A percentile compares a stretch with the other conserved stretches of the same genome.
These are phyloP conservation scores for Rhodomyrtus tomentosa DNA, from an alignment of 345 rosid species.

Conservation along the genomic window DNA sequence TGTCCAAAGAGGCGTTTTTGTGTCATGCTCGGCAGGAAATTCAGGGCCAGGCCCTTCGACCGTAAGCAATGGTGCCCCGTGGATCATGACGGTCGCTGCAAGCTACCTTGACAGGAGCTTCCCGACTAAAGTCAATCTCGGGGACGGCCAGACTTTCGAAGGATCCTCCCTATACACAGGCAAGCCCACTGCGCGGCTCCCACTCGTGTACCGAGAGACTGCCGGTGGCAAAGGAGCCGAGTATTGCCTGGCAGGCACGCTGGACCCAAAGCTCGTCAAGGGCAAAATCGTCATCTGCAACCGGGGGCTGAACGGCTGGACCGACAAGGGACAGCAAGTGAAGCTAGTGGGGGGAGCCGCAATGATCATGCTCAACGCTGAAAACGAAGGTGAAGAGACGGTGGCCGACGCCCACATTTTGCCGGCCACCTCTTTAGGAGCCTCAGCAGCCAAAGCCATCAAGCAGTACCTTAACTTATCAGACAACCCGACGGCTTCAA, in stretches of 20 bases:
- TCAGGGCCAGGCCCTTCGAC: slow-evolving; percentile 51
- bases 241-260: slow-evolving; percentile 19
- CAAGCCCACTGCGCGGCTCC: slow-evolving; percentile 16
- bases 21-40: slow-evolving; percentile 78
- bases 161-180: slow-evolving; percentile 49
- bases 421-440: slow-evolving; percentile 46
- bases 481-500: slow-evolving; percentile 33
- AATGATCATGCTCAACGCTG: slow-evolving; percentile 47
- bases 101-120: slow-evolving; percentile 61
- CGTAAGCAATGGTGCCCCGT: slow-evolving; percentile 52
- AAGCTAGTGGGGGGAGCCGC: slow-evolving; percentile 44
- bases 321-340: slow-evolving; percentile 38
- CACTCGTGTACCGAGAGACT: slow-evolving; percentile 34
- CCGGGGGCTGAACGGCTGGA: slow-evolving; percentile 30
- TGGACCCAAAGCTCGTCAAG: slow-evolving; percentile 20
- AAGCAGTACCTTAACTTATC: slow-evolving; percentile 28
- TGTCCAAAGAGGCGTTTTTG: slow-evolving; percentile 44
- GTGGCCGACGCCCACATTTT: slow-evolving; percentile 54
- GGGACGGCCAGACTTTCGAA: slow-evolving; percentile 22
- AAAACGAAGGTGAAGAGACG: slow-evolving; percentile 47
- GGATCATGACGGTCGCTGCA: slow-evolving; percentile 90
- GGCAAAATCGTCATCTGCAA: slow-evolving; percentile 54
- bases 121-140: slow-evolving; percentile 43
- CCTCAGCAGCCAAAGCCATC: slow-evolving; percentile 27
- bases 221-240: slow-evolving; percentile 43